Base-by-base conservation (phyloP, 2,329 filamentous ascomycete species). In the Emergomyces pasteurianus region DNA sequence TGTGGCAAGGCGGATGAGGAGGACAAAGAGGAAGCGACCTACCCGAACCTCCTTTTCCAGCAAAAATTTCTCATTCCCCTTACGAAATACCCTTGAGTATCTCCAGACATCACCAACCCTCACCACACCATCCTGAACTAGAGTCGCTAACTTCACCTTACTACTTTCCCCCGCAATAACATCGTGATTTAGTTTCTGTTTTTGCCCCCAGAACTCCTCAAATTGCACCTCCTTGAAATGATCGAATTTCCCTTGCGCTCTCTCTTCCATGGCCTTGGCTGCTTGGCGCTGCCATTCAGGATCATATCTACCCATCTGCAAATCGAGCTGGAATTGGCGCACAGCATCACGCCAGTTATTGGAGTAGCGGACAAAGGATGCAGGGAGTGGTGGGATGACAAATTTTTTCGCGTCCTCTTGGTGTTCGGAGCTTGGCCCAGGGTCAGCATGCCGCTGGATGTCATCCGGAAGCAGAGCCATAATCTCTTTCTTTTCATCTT, bases 151-250 rank as follows among this genome's bases (percentile, higher is more conserved):
- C 61, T 73, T 77, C 16, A 78, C 68, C 40, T 71, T 74, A 5
- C 72, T 71, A 61, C 73, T 74, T 60, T 79, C 74, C 3, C 77
- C 77, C 9, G 77, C 74, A 58, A 68, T n/a, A 21, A 74, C 63
- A 9, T 61, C 62, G 42, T 63, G 65, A 50, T 69, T 66, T 42
- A 74, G 62, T 62, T 71, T 75, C 68, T 77, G 75, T 63, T 81
- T 82, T 68, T 83, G 79, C 0, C 82, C 83, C 81, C 82, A 86
- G 65, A 80, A 82, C 60, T 76, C 69, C 68, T 86, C 81, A 16
- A 79, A 79, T 62, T 83, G 78, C 53, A 73, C 69, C 53, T 79
- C 78, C 68, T 84, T 81, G 72, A 79, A 83, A 6, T 73, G 72
- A 65, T 87, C 83, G 63, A 81, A 87, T 7, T 77, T 75, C 0